phyloP scores from a whole-genome alignment of 2,329 filamentous ascomycete genomes.

The Ilyonectria mors-panacis region DNA sequence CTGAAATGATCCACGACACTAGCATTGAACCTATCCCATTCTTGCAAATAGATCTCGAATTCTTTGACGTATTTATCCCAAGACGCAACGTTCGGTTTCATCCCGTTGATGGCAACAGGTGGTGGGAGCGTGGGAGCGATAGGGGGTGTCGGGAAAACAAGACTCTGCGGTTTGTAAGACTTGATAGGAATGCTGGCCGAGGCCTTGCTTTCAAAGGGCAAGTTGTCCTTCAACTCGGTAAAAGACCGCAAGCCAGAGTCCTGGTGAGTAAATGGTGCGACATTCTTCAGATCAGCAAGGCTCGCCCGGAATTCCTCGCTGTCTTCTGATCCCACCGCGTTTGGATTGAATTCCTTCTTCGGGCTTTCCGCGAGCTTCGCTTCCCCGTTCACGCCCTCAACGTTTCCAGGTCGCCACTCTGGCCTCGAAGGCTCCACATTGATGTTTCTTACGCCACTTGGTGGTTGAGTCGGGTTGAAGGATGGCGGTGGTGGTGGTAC shows the following conservation, averaged over 20 bases:
- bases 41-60: conserved; percentile 68
- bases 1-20: conserved; percentile 70
- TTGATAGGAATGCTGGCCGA: conserved; percentile 59
- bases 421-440: conserved; percentile 71
- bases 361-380: conserved; percentile 38
- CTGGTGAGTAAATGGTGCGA: conserved; percentile 67
- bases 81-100: conserved; percentile 59
- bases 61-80: conserved; percentile 68
- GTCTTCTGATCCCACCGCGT: conserved; percentile 67
- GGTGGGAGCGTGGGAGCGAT: conserved; percentile 64
- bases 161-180: conserved; percentile 50
- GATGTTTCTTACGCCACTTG: conserved; percentile 63
- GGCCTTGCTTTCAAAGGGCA: conserved; percentile 70
- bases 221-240: conserved; percentile 67
- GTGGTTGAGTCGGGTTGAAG: conserved; percentile 34
- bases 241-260: conserved; percentile 67
- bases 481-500: conserved; percentile 37
- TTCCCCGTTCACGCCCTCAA: conserved; percentile 47
- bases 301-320: conserved; percentile 68
- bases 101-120: conserved; percentile 58
- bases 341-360: conserved; percentile 49
- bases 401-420: conserved; percentile 71
- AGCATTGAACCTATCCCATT: conserved; percentile 65
- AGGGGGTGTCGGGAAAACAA: conserved; percentile 66
- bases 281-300: conserved; percentile 69